A percentile compares a stretch with the other conserved stretches of the same genome.
These are phyloP conservation scores for Opeltia flavorubescens DNA, from an alignment of 495 filamentous ascomycete genomes.

Conservation along the genomic window DNA sequence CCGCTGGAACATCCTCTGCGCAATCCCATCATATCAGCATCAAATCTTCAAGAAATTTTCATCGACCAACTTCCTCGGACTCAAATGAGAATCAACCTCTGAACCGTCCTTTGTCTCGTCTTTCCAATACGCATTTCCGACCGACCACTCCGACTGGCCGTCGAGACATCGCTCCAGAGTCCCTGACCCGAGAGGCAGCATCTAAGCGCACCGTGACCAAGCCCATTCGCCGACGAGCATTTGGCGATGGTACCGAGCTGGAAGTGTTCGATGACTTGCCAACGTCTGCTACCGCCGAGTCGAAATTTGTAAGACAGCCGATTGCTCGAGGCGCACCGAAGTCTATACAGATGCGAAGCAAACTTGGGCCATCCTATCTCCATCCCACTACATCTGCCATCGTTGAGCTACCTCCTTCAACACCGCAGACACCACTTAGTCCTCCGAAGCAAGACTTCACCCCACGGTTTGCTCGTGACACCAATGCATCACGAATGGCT, in stretches of 20 bases:
- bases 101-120: slow-evolving; percentile 34
- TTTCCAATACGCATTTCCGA: slow-evolving; percentile 30
- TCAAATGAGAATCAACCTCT: slow-evolving; percentile 34
- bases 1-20: slow-evolving; percentile 55
- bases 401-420: slow-evolving; percentile 40
- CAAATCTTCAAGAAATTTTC: slow-evolving; percentile 54
- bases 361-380: slow-evolving; percentile 41
- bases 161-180: slow-evolving; percentile 28
- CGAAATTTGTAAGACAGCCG: slow-evolving; percentile 68
- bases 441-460: slow-evolving; percentile 36
- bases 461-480: slow-evolving; percentile 88
- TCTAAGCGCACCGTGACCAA: slow-evolving; percentile 55
- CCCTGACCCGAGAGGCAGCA: slow-evolving; percentile 39
- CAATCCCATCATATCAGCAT: slow-evolving; percentile 68
- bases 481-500: slow-evolving; percentile 75
- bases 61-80: slow-evolving; percentile 61
- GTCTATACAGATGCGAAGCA: slow-evolving; percentile 38
- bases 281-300: slow-evolving; percentile 69
- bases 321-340: slow-evolving; percentile 54
- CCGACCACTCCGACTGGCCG: slow-evolving; percentile 30
- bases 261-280: slow-evolving; percentile 92
- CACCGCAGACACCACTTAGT: slow-evolving; percentile 38
- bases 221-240: slow-evolving; percentile 60
- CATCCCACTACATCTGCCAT: slow-evolving; percentile 22
- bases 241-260: slow-evolving; percentile 83